phyloP scores from a whole-genome alignment of 164 flowering plant genomes.

The Brasenia schreberi region DNA sequence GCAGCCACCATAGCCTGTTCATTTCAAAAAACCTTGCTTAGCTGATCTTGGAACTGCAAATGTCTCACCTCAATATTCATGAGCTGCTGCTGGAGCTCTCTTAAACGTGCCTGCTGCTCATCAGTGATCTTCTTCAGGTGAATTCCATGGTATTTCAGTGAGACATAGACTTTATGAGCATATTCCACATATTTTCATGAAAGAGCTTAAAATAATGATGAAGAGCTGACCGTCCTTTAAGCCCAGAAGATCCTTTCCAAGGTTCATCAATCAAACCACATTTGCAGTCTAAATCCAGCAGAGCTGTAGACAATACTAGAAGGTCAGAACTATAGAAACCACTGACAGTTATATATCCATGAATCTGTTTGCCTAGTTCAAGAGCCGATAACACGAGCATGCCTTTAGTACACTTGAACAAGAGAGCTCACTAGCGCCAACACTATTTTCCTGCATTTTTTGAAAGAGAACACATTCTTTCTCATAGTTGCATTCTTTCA shows the following conservation, averaged over 20 bases:
- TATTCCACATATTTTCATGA: constrained; percentile 93
- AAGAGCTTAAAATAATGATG: constrained; percentile 84
- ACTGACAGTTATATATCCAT: constrained; percentile 24
- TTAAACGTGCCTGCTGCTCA: constrained; percentile 50
- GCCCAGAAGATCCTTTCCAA: constrained; percentile 15
- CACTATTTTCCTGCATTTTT: constrained; percentile 23
- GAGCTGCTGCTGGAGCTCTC: constrained; percentile 41
- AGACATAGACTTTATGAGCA: constrained; percentile 94
- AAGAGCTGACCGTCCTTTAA: constrained; percentile 65
- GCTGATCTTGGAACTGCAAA: constrained; percentile 34
- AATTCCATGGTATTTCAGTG: constrained; percentile 68
- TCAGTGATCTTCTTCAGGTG: constrained; percentile 57
- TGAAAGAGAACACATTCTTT: constrained; percentile 20
- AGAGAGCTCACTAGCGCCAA: constrained; percentile 25
- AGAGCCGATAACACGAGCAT: constrained; percentile 22
- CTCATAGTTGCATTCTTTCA: constrained; percentile 13
- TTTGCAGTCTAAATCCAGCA: constrained; percentile 33
- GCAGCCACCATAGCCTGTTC: constrained; percentile 10
- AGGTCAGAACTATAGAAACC: constrained; percentile 21
- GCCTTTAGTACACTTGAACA: constrained; percentile 40
- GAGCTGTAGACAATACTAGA: constrained; percentile 33
- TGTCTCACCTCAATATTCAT: constrained; percentile 56
- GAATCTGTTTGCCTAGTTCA: constrained; percentile 38
- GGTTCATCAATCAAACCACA: constrained; percentile 26
- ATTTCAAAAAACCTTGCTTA: constrained; percentile 30